Evolutionary conservation across 768 basidiomycete species (phyloP).

Genomic region (Suillus americanus): DNA sequence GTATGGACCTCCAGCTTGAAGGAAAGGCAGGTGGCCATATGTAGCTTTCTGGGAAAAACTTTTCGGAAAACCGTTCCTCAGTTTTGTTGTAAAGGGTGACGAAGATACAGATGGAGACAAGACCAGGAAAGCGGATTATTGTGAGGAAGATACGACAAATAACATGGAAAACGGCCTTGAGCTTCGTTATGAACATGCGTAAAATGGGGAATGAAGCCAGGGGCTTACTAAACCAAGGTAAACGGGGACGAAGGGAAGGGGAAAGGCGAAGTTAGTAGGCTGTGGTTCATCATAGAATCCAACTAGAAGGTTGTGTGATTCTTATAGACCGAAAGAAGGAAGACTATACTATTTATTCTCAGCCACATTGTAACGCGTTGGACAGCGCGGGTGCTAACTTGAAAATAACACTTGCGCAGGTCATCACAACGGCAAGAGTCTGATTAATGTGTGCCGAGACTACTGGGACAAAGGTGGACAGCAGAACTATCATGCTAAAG

Average conservation of each 20-base stretch:
- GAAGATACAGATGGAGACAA: slow-evolving; percentile 3
- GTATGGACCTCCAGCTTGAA: slow-evolving; percentile 5
- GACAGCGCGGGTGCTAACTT: too few species aligned
- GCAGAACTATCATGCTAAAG: too few species aligned
- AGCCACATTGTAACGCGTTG: too few species aligned
- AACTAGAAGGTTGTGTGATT: neutral
- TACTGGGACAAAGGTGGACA: too few species aligned
- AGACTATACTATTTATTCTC: too few species aligned
- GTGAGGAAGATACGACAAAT: neutral
- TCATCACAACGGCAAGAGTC: too few species aligned
- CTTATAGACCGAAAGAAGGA: too few species aligned
- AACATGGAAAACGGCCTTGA: neutral
- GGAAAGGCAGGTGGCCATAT: slow-evolving; percentile 10
- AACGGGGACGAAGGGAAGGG: neutral
- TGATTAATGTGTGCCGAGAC: too few species aligned
- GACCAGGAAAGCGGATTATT: slow-evolving; percentile 6
- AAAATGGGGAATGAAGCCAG: neutral
- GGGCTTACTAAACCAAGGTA: neutral
- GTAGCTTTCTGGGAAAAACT: neutral
- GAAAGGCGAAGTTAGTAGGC: neutral
- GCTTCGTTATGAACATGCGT: neutral
- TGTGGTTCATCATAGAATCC: neutral
- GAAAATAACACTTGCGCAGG: too few species aligned
- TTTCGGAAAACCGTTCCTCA: neutral
- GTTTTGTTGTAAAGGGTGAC: neutral